These are phyloP conservation scores for Hericium coralloides DNA, from an alignment of 768 basidiomycete genomes.

Conservation along the genomic window DNA sequence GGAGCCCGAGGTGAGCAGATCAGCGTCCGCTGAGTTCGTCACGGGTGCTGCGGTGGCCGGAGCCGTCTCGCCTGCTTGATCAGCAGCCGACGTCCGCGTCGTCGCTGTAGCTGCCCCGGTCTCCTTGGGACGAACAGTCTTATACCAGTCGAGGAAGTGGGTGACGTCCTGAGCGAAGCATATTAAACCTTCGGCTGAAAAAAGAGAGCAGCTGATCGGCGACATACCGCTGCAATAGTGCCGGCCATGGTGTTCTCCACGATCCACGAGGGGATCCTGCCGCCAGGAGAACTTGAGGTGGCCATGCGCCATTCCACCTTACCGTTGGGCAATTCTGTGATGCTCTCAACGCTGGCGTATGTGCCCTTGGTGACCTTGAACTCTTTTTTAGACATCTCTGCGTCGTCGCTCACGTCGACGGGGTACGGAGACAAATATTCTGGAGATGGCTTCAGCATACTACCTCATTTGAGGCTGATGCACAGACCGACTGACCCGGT, in stretches of 20 bases:
- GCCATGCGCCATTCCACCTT: conserved; percentile 76
- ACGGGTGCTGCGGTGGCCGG: background rate
- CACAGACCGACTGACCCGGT: conserved; percentile 40
- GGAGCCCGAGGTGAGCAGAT: background rate
- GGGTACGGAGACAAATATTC: conserved; percentile 52
- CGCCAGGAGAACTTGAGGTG: conserved; percentile 64
- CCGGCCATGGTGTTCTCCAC: conserved; percentile 52
- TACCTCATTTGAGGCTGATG: background rate
- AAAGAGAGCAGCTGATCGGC: background rate
- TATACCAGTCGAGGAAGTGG: conserved; percentile 63
- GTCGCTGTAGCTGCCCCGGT: background rate
- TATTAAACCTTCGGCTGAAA: background rate
- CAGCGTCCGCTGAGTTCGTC: background rate
- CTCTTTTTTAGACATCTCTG: conserved; percentile 51
- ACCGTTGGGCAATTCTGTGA: conserved; percentile 54
- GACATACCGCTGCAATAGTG: conserved; percentile 50
- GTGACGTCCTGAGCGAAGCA: conserved; percentile 50
- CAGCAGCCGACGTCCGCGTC: background rate
- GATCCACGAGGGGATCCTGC: conserved; percentile 56
- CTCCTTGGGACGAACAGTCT: conserved; percentile 20
- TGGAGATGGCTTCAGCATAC: conserved; percentile 3
- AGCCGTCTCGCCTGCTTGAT: background rate
- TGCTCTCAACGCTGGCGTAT: conserved; percentile 61
- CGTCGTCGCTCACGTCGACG: conserved; percentile 51
- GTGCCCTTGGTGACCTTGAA: conserved; percentile 53